phyloP scores from a whole-genome alignment of 768 basidiomycete species.

The Russula compacta region DNA sequence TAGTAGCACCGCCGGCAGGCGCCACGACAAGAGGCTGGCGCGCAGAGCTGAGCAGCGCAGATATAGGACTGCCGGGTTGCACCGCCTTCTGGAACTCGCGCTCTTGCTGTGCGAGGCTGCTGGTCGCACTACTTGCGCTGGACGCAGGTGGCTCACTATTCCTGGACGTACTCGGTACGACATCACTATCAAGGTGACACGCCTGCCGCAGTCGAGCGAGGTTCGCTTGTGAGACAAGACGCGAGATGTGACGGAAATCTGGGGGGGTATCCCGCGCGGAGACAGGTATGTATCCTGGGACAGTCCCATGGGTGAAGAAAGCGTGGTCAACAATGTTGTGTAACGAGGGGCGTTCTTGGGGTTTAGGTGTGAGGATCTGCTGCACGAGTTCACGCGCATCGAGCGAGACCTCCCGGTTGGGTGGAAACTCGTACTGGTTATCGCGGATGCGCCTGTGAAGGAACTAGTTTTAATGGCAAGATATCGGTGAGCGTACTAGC shows the following conservation, averaged over 20 bases:
- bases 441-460: slow-evolving; percentile 73
- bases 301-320: slow-evolving; percentile 75
- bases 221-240: slow-evolving; percentile 55
- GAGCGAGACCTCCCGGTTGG: slow-evolving; percentile 61
- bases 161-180: slow-evolving; percentile 27
- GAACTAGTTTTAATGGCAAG: not conserved
- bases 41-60: slow-evolving; percentile 81
- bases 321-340: slow-evolving; percentile 76
- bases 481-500: not conserved
- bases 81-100: slow-evolving; percentile 95
- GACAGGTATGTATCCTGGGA: slow-evolving; percentile 73
- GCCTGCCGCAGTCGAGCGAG: slow-evolving; percentile 56
- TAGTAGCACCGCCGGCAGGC: slow-evolving; percentile 30
- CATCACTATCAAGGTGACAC: slow-evolving; percentile 57
- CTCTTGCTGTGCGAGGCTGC: slow-evolving; percentile 77
- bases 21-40: slow-evolving; percentile 76
- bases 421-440: slow-evolving; percentile 88
- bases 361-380: slow-evolving; percentile 78
- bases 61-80: slow-evolving; percentile 90
- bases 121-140: slow-evolving; percentile 37
- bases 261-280: slow-evolving; percentile 70
- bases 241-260: slow-evolving; percentile 61
- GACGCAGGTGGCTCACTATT: slow-evolving; percentile 12
- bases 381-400: slow-evolving; percentile 71
- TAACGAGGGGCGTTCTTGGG: slow-evolving; percentile 71